Percentiles rank a stretch among this genome's conserved stretches.
These are phyloP conservation scores for Didymella lethalis DNA, from an alignment of 2,329 filamentous ascomycete species.

Conservation along the genomic window DNA sequence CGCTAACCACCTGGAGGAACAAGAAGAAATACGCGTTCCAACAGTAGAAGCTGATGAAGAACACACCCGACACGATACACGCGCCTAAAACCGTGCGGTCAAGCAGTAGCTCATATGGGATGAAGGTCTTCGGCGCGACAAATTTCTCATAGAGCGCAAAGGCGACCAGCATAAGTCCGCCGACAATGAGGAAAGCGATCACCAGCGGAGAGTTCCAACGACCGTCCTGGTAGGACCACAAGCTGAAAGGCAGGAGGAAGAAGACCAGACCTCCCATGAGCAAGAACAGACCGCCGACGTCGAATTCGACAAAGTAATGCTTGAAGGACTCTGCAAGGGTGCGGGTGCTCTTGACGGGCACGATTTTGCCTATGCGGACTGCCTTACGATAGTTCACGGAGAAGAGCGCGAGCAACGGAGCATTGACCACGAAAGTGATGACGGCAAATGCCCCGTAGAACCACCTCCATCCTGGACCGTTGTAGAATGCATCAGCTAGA, in stretches of 20 bases:
- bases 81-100: slow-evolving; percentile 61
- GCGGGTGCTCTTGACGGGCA: slow-evolving; percentile 53
- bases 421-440: slow-evolving; percentile 65
- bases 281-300: slow-evolving; percentile 67
- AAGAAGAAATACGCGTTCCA: slow-evolving; percentile 53
- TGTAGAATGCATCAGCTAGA: slow-evolving; percentile 51
- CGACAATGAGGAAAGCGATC: slow-evolving; percentile 51
- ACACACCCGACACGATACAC: slow-evolving; percentile 57
- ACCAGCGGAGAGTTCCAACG: slow-evolving; percentile 48
- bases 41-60: slow-evolving; percentile 40
- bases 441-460: slow-evolving; percentile 72
- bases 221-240: slow-evolving; percentile 50
- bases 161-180: slow-evolving; percentile 43
- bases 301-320: slow-evolving; percentile 69
- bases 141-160: slow-evolving; percentile 53
- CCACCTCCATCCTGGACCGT: slow-evolving; percentile 67
- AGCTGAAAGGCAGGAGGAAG: slow-evolving; percentile 73
- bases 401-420: slow-evolving; percentile 69
- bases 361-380: slow-evolving; percentile 60
- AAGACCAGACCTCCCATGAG: slow-evolving; percentile 67
- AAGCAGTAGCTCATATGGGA: slow-evolving; percentile 56
- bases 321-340: slow-evolving; percentile 56
- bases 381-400: slow-evolving; percentile 65
- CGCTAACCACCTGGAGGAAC: slow-evolving; percentile 51
- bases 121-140: slow-evolving; percentile 51